Conservation (phyloP, 257 asterid genomes). For the Striga asiatica region DNA sequence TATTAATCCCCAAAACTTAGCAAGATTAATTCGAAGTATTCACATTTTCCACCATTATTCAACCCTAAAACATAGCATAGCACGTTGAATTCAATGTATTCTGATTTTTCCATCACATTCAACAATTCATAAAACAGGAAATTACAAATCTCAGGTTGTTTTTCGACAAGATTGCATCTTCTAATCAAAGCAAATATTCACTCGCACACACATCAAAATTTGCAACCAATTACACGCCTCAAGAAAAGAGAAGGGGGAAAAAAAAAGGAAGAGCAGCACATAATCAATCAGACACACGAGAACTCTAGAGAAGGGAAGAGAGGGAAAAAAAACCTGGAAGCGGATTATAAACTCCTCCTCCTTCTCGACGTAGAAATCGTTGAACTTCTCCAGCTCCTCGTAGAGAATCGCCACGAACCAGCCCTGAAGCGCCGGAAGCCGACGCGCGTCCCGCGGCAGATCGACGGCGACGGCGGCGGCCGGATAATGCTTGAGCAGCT, state of each 20-base stretch:
- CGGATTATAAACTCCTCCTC: constrained; percentile 88
- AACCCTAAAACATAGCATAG: too few relatives aligned
- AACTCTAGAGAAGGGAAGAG: not conserved
- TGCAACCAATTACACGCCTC: not conserved
- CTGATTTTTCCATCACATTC: constrained; percentile 5
- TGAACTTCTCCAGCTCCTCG: constrained; percentile 76
- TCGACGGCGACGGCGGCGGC: constrained; percentile 21
- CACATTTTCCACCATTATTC: constrained; percentile 14
- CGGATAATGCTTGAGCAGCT: constrained; percentile 59
- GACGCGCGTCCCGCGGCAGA: constrained; percentile 16
- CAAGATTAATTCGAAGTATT: not conserved
- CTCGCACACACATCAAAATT: not conserved
- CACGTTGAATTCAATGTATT: not conserved
- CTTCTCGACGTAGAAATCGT: constrained; percentile 92
- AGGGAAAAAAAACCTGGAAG: constrained; percentile 42
- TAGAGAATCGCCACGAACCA: constrained; percentile 63
- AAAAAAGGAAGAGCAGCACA: not conserved
- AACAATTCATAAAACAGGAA: not conserved
- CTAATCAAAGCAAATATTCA: not conserved
- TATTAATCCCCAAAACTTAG: too few relatives aligned
- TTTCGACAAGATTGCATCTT: not conserved
- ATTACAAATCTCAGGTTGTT: not conserved
- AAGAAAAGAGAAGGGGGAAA: not conserved
- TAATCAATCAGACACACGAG: not conserved
- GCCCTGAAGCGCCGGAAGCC: constrained; percentile 34